phyloP scores from a whole-genome alignment of 495 filamentous ascomycete genomes.

The Talaromyces borbonicus region DNA sequence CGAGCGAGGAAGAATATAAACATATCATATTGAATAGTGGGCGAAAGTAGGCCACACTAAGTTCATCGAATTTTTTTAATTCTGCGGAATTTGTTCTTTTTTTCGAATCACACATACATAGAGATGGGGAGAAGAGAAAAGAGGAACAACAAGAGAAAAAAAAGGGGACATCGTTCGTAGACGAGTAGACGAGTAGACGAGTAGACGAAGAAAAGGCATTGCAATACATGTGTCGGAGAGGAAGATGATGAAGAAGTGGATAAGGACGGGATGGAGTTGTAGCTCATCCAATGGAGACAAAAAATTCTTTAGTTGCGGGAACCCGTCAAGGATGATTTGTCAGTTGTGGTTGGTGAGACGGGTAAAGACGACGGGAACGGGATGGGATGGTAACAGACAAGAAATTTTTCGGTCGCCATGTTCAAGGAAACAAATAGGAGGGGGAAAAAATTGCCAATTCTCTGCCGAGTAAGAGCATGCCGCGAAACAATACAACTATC shows the following conservation, averaged over 20 bases:
- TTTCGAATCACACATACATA: not conserved
- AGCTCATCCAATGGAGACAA: no score
- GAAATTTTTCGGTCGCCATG: no score
- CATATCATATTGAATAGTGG: not conserved
- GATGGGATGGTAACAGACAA: no score
- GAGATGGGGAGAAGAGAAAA: not conserved
- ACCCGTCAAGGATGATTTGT: no score
- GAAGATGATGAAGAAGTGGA: no score
- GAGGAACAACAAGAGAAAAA: not conserved
- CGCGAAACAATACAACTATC: constrained; percentile 5
- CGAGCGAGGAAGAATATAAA: not conserved
- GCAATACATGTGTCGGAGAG: no score
- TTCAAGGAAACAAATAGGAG: no score
- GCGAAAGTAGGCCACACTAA: constrained; percentile 9
- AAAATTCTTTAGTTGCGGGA: no score
- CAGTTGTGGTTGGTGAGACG: no score
- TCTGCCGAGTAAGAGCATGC: not conserved
- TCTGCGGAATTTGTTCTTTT: not conserved
- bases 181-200: not conserved
- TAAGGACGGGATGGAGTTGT: no score
- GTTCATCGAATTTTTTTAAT: not conserved
- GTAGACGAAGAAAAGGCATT: not conserved
- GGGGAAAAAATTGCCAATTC: not conserved
- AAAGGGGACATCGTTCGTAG: not conserved
- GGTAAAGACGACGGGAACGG: no score